Evolutionary conservation across 192 early-diverging fungal genomes (phyloP).

Genomic region (Linnemannia elongata): DNA sequence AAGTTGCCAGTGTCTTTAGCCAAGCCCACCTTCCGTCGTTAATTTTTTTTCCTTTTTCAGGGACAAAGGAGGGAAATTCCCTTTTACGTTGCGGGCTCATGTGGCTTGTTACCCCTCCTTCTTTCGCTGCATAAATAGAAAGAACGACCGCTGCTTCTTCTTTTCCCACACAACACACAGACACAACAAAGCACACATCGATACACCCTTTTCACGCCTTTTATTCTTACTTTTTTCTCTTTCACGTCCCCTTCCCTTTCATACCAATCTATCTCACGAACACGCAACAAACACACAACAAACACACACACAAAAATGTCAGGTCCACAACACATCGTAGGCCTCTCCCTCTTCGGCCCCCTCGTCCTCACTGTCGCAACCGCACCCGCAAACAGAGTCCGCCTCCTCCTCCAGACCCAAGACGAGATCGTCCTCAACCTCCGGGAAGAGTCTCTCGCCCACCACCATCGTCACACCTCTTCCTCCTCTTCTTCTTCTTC

Average conservation of each 20-base stretch:
- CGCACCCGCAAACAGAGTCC: slow-evolving; percentile 38
- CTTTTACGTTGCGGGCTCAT: background rate
- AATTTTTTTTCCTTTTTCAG: slow-evolving; percentile 7
- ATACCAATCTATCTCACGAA: background rate
- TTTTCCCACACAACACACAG: background rate
- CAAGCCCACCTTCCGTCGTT: background rate
- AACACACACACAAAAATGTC: background rate
- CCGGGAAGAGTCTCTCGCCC: slow-evolving; percentile 40
- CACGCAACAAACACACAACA: background rate
- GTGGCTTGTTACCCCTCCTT: background rate
- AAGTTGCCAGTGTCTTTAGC: background rate
- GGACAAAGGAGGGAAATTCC: background rate
- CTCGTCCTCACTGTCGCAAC: slow-evolving; percentile 14
- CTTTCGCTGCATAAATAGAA: background rate
- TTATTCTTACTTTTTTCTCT: background rate
- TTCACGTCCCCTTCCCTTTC: background rate
- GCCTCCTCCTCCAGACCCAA: slow-evolving; percentile 41
- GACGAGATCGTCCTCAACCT: slow-evolving; percentile 53
- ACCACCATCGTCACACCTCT: background rate
- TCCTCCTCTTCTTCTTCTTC: background rate
- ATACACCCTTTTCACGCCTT: background rate
- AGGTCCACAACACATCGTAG: slow-evolving; percentile 4
- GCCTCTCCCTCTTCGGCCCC: slow-evolving; percentile 14
- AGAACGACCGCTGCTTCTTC: background rate
- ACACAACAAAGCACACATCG: background rate